Evolutionary conservation across 2,329 filamentous ascomycete species (phyloP), one percentile per base, ranked within the genome.

Genomic region (Diaporthe sp.): DNA sequence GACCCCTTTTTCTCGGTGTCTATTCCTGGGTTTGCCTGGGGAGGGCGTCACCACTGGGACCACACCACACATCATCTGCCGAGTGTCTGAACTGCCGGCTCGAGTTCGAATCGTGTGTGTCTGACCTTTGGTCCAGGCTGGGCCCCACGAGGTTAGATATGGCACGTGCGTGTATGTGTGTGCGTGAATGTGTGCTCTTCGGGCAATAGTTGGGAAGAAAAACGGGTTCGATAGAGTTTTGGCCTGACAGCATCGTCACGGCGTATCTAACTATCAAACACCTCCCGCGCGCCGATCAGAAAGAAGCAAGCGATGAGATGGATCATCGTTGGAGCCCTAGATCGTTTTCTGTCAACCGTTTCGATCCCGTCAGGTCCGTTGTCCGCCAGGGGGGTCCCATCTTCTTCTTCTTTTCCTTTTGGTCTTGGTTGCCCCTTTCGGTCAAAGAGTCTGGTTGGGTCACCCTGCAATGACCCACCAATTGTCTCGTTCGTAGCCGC

Each of bases 401-500:
- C 55, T 31, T 31, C 28, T 22, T 46, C 46, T 59, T 19, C 3
- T 49, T 59, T 37, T 59, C 13, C 31, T 53, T 31, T 37, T 65
- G 59, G 39, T 65, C 62, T 37, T 37, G 25, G 25, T 22, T 49
- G 13, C 31, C 28, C 22, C 22, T 51, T 44, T 39, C 34, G 61
- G 28, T 37, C 46, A 25, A 13, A 22, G 34, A 10, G 39, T 68
- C 15, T 28, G 46, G 31, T 39, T 42, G 46, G 31, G 55, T 73
- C 53, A 72, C 49, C 69, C 83, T 74, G 88, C 89, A 82, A 98
- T 92, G 72, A 92, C 95, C 96, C 96, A 99, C 97, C 97, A 98
- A 85, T 99, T 99, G 82, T 98, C 97, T 86, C 93, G 96, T 82
- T 99, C 97, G 84, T 98, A 99, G 46, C 97, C 97, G 76, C 91